A percentile compares a stretch with the other conserved stretches of the same genome.
Conservation (phyloP, 768 basidiomycete genomes). For the Rhizopogon sp. region DNA sequence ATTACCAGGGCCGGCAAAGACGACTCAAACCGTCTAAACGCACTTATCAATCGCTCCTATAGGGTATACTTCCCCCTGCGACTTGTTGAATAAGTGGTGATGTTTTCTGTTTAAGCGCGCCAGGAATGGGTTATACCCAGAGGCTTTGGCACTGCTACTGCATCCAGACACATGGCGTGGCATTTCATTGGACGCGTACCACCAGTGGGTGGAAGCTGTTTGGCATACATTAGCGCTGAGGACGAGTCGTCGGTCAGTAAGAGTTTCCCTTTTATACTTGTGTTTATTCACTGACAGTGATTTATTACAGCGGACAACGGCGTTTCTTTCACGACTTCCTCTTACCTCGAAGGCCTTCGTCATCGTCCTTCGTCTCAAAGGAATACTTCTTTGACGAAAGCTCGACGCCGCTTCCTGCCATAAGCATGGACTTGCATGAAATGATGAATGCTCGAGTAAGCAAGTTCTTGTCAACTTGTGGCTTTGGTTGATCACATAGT, state of each 20-base stretch:
- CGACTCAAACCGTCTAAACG: slow-evolving; percentile 57
- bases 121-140: slow-evolving; percentile 61
- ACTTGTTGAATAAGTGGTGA: neutral
- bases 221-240: slow-evolving; percentile 74
- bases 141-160: slow-evolving; percentile 57
- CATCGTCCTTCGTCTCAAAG: slow-evolving; percentile 47
- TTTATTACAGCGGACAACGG: slow-evolving; percentile 51
- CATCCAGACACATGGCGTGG: slow-evolving; percentile 69
- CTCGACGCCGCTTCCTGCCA: slow-evolving; percentile 27
- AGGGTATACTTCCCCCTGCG: slow-evolving; percentile 36
- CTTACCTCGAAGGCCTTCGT: slow-evolving; percentile 48
- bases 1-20: slow-evolving; percentile 55
- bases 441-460: slow-evolving; percentile 36
- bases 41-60: slow-evolving; percentile 63
- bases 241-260: slow-evolving; percentile 58
- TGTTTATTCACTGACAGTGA: slow-evolving; percentile 1
- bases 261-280: slow-evolving; percentile 1
- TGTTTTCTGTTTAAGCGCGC: slow-evolving; percentile 43
- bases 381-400: slow-evolving; percentile 50
- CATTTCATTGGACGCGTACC: slow-evolving; percentile 58
- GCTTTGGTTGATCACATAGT: slow-evolving; percentile 4
- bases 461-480: slow-evolving; percentile 15
- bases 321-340: slow-evolving; percentile 65
- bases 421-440: slow-evolving; percentile 39
- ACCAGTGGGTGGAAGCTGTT: slow-evolving; percentile 68